Conservation (phyloP, 2,329 filamentous ascomycete species). For the Thelonectria discophora region DNA sequence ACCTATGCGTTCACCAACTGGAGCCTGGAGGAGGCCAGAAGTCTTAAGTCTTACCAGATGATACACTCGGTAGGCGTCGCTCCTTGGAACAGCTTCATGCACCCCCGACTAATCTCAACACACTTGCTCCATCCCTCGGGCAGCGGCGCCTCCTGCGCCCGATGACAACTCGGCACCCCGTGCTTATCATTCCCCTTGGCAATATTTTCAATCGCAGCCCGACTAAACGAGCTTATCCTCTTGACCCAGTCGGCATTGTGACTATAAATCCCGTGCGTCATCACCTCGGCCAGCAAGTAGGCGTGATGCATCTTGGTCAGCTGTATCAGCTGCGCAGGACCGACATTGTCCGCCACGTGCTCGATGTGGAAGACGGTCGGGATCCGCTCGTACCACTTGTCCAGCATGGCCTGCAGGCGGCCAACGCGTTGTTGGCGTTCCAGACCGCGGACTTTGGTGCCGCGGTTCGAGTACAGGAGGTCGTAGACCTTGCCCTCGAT, state of each 20-base stretch:
- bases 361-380: slow-evolving; percentile 48
- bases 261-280: slow-evolving; percentile 52
- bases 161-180: slow-evolving; percentile 2
- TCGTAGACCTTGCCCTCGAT: slow-evolving; percentile 54
- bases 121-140: slow-evolving; percentile 46
- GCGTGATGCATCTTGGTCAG: slow-evolving; percentile 51
- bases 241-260: slow-evolving; percentile 50
- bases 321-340: slow-evolving; percentile 43
- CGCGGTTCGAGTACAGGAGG: slow-evolving; percentile 47
- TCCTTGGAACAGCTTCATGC: slow-evolving; percentile 45
- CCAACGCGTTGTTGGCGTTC: slow-evolving; percentile 44
- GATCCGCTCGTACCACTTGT: slow-evolving; percentile 49
- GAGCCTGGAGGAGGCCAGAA: no score
- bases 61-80: slow-evolving; percentile 45
- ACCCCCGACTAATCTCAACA: slow-evolving; percentile 46
- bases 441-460: slow-evolving; percentile 39
- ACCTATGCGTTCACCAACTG: not conserved
- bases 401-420: slow-evolving; percentile 45
- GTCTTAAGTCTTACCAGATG: slow-evolving; percentile 40
- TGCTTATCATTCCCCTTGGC: not conserved
- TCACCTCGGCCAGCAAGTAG: slow-evolving; percentile 48
- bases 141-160: slow-evolving; percentile 31
- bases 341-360: slow-evolving; percentile 43
- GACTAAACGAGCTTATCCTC: slow-evolving; percentile 43
- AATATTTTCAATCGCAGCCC: slow-evolving; percentile 37